Base-by-base conservation (phyloP, 257 asterid species). In the Thymus mandschuricus region DNA sequence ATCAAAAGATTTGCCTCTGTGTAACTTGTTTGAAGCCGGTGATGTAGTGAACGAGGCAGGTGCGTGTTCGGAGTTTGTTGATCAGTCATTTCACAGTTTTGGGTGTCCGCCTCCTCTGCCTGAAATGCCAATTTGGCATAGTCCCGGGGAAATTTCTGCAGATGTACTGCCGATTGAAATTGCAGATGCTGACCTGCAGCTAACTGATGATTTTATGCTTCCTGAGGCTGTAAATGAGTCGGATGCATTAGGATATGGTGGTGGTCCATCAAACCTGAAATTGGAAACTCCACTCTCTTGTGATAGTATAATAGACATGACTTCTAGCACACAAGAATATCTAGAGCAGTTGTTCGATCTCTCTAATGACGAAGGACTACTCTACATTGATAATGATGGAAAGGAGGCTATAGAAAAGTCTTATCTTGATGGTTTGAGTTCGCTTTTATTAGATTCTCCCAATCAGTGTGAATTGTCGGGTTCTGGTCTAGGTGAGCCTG, bases 371-470 rank as follows among this genome's bases (percentile, higher is more conserved):
- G 95, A 87, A n/a, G 84, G 77, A 35, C 77, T 68, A 41, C 80
- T 76, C 70, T 64, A 76, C n/a, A 6, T 52, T 55, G 84, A 75
- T 44, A 70, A 68, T 72, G 82, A 78, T 64, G 91, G 66, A 60
- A 79, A 74, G 31, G 89, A 81, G 56, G 31, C 73, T 5, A 74
- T 80, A 10, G 88, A 83, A 67, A 78, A 76, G 52, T 79, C 85
- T 58, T 86, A 87, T 76, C 75, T 82, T 21, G 95, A 87, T 34
- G 80, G 81, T 57, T 75, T 83, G 45, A 81, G 83, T 70, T 83
- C 89, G 6, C 88, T 88, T 68, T 74, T 92, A 46, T 68, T 80
- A 84, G 91, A 89, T 69, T 82, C 81, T 71, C 94, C 89, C 35
- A 74, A 49, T 58, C 80, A 68, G 50, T 55, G 46, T 46, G 88